A percentile compares a stretch with the other conserved stretches of the same genome.
phyloP scores from a whole-genome alignment of 208 protist genomes.

The Acanthamoeba healyi region DNA sequence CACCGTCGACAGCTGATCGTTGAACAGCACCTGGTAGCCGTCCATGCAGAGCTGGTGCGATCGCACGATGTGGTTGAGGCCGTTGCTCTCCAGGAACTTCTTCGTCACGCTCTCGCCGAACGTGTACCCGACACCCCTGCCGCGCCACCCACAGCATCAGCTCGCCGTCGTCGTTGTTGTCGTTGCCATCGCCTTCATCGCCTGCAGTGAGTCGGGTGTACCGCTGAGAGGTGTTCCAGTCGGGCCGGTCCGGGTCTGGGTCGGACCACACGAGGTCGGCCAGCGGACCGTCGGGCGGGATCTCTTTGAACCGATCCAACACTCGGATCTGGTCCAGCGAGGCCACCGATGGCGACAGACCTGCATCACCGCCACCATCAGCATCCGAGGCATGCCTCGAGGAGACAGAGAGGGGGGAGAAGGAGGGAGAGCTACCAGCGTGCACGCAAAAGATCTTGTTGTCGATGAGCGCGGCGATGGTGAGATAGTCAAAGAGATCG shows the following conservation, averaged over 20 bases:
- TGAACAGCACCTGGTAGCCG: constrained; percentile 90
- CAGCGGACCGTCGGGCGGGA: constrained; percentile 98
- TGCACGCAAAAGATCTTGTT: constrained; percentile 93
- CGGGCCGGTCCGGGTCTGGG: constrained; percentile 92
- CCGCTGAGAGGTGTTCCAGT: constrained; percentile 70
- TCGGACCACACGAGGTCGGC: constrained; percentile 99
- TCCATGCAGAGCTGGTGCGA: constrained; percentile 93
- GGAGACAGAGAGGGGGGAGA: not conserved
- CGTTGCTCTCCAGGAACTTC: constrained; percentile 91
- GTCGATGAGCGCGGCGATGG: constrained; percentile 96
- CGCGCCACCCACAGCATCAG: not conserved
- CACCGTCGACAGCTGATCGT: constrained; percentile 93
- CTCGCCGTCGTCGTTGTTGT: not conserved
- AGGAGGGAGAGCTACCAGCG: constrained; percentile 74
- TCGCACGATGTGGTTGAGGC: constrained; percentile 90
- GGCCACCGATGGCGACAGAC: constrained; percentile 95
- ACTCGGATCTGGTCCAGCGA: constrained; percentile 96
- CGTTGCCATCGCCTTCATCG: not conserved
- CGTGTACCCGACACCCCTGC: constrained; percentile 90
- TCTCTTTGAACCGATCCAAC: constrained; percentile 96
- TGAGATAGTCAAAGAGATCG: constrained; percentile 98
- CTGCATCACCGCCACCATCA: not conserved
- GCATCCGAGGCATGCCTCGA: not conserved
- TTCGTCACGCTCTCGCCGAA: constrained; percentile 90
- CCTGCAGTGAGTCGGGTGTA: not conserved